These are phyloP conservation scores for Myriosclerotinia scirpicola DNA, from an alignment of 2,329 filamentous ascomycete species.

Conservation along the genomic window DNA sequence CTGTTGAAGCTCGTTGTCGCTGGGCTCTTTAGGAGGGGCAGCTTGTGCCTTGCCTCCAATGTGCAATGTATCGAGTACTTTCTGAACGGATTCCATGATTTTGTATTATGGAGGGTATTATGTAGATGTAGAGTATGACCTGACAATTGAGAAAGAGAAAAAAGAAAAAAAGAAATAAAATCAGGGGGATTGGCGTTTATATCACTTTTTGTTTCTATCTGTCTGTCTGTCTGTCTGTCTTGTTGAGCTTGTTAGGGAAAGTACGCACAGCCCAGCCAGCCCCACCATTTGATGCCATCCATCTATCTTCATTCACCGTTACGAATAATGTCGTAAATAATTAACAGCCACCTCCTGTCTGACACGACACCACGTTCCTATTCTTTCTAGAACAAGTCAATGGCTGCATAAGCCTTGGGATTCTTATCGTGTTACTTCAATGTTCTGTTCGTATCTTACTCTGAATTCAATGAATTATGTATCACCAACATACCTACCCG, in stretches of 20 bases:
- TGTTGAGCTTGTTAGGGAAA: neutral
- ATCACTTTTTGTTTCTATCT: constrained; percentile 11
- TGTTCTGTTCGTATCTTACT: neutral
- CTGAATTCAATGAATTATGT: too few relatives aligned
- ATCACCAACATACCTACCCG: neutral
- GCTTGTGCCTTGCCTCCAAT: constrained; percentile 37
- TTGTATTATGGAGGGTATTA: neutral
- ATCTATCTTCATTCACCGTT: constrained; percentile 16
- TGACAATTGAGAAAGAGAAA: too few relatives aligned
- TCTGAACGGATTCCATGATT: constrained; percentile 46
- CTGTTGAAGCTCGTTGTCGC: constrained; percentile 45
- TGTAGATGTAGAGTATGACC: too few relatives aligned
- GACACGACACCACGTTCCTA: constrained; percentile 8
- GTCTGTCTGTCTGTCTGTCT: neutral
- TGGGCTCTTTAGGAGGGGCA: constrained; percentile 40
- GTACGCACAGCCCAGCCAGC: constrained; percentile 28
- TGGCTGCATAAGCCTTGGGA: too few relatives aligned
- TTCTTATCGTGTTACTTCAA: too few relatives aligned
- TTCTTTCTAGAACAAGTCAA: neutral
- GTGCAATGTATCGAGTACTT: constrained; percentile 49
- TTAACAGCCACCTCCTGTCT: constrained; percentile 3
- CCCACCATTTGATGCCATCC: constrained; percentile 28
- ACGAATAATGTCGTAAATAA: neutral
- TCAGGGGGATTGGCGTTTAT: constrained; percentile 15
- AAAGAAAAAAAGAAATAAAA: neutral